Evolutionary conservation across 306 rosid genomes (phyloP), one percentile per base, ranked within the genome.

Genomic region (Cicer bijugum): DNA sequence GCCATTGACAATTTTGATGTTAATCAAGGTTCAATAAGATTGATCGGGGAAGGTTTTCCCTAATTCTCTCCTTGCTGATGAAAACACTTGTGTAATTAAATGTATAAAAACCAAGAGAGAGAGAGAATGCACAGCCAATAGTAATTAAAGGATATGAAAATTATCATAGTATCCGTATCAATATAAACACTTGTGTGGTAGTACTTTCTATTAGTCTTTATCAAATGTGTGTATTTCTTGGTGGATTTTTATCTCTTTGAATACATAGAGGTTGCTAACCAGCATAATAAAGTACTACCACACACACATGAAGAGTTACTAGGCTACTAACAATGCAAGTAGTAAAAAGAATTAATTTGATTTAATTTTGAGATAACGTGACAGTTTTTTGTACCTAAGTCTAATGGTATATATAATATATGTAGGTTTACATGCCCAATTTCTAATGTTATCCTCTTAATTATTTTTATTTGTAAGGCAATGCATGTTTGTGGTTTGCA

Each of bases 401-500:
- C 11, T 40, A 64, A 47, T 56, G 23, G 12, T 40, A 45, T 38
- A 37, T 40, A 37, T 40, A 39, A 45, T 38, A 37, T 40, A 37
- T 40, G 55, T 20, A 15, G 47, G 10, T 28, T 10, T 5, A 59
- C 33, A 61, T 40, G 59, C 61, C 38, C 56, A 59, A 66, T 66
- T 67, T 35, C 37, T 59, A 1, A 42, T 67, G 35, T 60, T 57
- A 58, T 47, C 51, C 53, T 72, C 35, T 17, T 33, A 20, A 14
- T 72, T 68, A 48, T 12, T 69, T 60, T 63, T 75, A 52, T 44
- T 75, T 14, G 4, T 19, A 58, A 75, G 57, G n/a, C 33, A 47
- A 17, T 40, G 40, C 43, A 65, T 56, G 47, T 72, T 51, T 83
- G 82, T 60, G 56, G 19, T 86, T 74, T 80, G 76, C 90, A 90